Conservation (phyloP, 2,329 filamentous ascomycete species). For the Xylaria sp. region DNA sequence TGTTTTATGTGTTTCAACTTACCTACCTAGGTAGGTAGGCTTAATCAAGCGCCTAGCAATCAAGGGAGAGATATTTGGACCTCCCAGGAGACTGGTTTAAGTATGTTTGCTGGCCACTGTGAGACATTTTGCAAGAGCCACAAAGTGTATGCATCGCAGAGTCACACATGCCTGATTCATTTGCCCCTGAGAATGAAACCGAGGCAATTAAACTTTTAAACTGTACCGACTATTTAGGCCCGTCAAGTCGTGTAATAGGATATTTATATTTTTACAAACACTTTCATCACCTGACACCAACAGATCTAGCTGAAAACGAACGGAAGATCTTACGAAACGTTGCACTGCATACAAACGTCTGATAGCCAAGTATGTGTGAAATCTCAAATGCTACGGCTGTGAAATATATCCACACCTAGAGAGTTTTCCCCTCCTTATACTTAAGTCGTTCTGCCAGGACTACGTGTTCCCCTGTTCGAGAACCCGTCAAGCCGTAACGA, state of each 20-base stretch:
- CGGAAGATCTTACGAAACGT: background rate
- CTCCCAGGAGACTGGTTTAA: background rate
- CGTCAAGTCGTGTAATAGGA: too few species aligned
- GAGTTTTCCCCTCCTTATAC: background rate
- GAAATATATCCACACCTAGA: background rate
- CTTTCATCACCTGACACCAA: background rate
- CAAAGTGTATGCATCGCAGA: too few species aligned
- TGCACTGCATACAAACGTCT: background rate
- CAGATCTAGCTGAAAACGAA: background rate
- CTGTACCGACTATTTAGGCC: too few species aligned
- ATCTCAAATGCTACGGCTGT: background rate
- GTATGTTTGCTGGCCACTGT: background rate
- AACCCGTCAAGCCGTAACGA: background rate
- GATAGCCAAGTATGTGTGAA: background rate
- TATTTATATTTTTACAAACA: too few species aligned
- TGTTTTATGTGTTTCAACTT: background rate
- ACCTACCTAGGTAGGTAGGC: too few species aligned
- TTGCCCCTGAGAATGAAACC: too few species aligned
- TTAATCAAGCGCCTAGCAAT: background rate
- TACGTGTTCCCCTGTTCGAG: background rate
- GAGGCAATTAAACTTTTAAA: too few species aligned
- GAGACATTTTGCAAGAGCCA: background rate
- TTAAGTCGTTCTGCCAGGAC: background rate
- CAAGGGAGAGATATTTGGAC: background rate
- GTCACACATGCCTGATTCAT: too few species aligned